These are phyloP conservation scores for Mentha longifolia DNA, from an alignment of 257 asterid genomes.

Conservation along the genomic window DNA sequence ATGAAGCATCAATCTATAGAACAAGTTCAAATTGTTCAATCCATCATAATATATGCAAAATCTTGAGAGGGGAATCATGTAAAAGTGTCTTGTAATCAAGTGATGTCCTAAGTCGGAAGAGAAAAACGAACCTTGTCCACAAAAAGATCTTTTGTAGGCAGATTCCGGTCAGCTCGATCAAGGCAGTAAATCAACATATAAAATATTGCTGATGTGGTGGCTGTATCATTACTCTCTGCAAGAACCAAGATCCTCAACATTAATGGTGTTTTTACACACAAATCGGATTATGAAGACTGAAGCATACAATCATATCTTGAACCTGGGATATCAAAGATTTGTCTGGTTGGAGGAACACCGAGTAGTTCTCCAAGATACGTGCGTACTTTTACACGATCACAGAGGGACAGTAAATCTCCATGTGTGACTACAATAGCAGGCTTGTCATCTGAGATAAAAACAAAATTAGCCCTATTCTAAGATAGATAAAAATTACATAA, in stretches of 20 bases:
- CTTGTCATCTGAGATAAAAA: constrained; percentile 65
- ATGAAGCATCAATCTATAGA: neutral
- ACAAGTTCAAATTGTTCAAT: no score
- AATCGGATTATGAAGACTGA: neutral
- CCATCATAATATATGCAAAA: no score
- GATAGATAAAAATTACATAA: no score
- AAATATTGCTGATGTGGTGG: constrained; percentile 50
- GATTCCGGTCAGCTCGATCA: constrained; percentile 71
- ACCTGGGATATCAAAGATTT: constrained; percentile 91
- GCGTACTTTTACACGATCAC: constrained; percentile 64
- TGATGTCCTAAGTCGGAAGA: neutral
- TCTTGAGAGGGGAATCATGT: neutral
- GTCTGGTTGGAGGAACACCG: constrained; percentile 69
- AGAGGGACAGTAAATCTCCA: constrained; percentile 73
- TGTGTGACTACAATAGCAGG: constrained; percentile 87
- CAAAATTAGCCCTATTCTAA: neutral
- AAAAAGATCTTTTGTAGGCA: constrained; percentile 45
- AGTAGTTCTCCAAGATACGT: constrained; percentile 67
- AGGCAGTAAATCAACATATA: constrained; percentile 67
- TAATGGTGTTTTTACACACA: neutral
- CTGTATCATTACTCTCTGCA: constrained; percentile 58
- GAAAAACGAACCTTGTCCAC: constrained; percentile 47
- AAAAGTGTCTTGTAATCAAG: neutral
- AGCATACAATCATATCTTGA: neutral
- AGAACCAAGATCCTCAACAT: neutral